Percentiles rank a stretch among this genome's conserved stretches.
Evolutionary conservation across 176 grass and related monocot genomes (phyloP).

Genomic region (Triticum timopheevii): DNA sequence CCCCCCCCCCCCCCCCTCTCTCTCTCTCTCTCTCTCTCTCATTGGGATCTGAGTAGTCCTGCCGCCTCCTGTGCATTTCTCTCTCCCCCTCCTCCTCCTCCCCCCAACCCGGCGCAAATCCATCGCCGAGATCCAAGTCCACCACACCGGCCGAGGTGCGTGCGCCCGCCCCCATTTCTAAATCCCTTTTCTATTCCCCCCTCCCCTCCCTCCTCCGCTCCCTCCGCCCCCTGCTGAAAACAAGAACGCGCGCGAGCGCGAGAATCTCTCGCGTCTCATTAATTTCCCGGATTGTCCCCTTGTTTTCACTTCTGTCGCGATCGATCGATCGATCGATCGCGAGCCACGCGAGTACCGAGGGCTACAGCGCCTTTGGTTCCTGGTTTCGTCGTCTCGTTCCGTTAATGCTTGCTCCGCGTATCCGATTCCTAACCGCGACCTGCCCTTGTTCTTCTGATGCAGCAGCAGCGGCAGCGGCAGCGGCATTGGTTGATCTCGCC

Average conservation of each 20-base stretch:
- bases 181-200: background rate
- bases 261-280: background rate
- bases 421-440: background rate
- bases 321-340: background rate
- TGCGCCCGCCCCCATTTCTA: constrained; percentile 2
- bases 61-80: background rate
- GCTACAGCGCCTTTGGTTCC: background rate
- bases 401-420: background rate
- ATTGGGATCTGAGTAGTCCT: constrained; percentile 44
- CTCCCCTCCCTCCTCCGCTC: background rate
- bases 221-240: background rate
- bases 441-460: background rate
- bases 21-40: constrained; percentile 23
- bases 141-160: constrained; percentile 44
- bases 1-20: background rate
- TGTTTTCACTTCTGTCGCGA: background rate
- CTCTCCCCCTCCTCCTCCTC: constrained; percentile 7
- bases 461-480: constrained; percentile 31
- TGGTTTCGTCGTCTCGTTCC: background rate
- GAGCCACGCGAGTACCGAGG: background rate
- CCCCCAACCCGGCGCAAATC: constrained; percentile 57
- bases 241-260: background rate
- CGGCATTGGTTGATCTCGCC: constrained; percentile 14
- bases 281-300: background rate
- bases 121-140: constrained; percentile 51